Evolutionary conservation across 441 rosid genomes (phyloP), one percentile per base, ranked within the genome.

Genomic region (Theobroma grandiflorum): DNA sequence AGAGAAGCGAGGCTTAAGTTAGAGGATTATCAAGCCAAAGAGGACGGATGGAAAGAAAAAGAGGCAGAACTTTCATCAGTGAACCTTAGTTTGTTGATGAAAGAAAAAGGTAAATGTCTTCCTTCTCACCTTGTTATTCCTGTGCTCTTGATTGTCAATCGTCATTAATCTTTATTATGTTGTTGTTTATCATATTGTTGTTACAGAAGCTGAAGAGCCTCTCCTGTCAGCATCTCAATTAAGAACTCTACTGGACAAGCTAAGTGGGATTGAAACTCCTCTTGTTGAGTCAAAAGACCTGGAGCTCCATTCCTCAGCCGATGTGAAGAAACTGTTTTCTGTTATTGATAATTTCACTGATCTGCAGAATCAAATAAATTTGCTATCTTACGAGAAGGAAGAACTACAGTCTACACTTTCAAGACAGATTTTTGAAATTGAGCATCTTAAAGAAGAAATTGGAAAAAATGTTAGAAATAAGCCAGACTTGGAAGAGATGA

Each of bases 241-340:
- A 79, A 91, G 85, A 80, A 82, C 82, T 58, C 91, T 96, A 78
- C 76, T 88, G 72, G 92, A 92, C 47, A 96, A 92, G 89, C 82
- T 92, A 58, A 83, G 82, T 83, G 84, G 33, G 78, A 78, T 89
- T 69, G 91, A 92, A 68, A 78, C 88, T 86, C 85, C 93, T 75
- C 80, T 63, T 72, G 78, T 81, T 42, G 89, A 86, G 74, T 63
- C 84, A 67, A 85, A 81, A 82, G 91, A 82, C 59, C 52, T 84
- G 52, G 88, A 85, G 78, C 76, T 84, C 78, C 82, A 80, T 26
- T 72, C 79, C 88, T 86, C 95, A 57, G 84, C 78, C 74, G 82
- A 87, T 83, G 86, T 89, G 31, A 88, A 88, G 86, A 95, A 91
- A 84, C 86, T 96, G 35, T 90, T 89, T 63, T 80, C 83, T 53